phyloP scores from a whole-genome alignment of 2,329 filamentous ascomycete species.

The Pseudohalonectria lignicola region DNA sequence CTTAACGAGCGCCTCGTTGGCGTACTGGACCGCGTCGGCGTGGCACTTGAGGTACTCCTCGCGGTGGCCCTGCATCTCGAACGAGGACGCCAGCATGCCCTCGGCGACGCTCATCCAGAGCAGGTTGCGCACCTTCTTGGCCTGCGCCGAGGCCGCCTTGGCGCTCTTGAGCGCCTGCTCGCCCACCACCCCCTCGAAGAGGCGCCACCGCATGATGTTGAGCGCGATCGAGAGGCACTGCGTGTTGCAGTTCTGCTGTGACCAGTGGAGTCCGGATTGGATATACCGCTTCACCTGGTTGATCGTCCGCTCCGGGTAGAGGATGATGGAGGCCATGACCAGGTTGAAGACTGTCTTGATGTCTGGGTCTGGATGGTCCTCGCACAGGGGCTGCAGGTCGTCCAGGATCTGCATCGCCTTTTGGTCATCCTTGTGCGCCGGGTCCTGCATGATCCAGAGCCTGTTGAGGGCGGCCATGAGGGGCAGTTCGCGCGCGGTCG shows the following conservation, averaged over 20 bases:
- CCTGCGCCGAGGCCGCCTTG: conserved; percentile 56
- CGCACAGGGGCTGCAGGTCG: conserved; percentile 56
- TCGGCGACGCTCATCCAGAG: conserved; percentile 75
- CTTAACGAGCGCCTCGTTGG: conserved; percentile 21
- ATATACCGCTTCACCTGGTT: conserved; percentile 72
- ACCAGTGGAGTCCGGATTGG: conserved; percentile 58
- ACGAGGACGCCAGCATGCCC: conserved; percentile 65
- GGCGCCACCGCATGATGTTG: conserved; percentile 71
- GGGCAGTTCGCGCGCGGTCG: conserved; percentile 41
- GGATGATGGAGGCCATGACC: conserved; percentile 56
- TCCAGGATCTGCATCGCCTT: conserved; percentile 51
- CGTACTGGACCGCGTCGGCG: conserved; percentile 15
- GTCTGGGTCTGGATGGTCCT: conserved; percentile 59
- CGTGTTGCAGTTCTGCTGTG: conserved; percentile 59
- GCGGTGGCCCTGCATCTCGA: conserved; percentile 53
- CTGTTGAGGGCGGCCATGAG: conserved; percentile 58
- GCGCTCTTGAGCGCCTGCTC: conserved; percentile 71
- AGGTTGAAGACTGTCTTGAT: conserved; percentile 71
- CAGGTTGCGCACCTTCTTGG: conserved; percentile 57
- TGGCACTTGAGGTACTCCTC: neutral
- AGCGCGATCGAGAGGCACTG: conserved; percentile 76
- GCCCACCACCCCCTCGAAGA: conserved; percentile 75
- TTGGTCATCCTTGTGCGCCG: conserved; percentile 42
- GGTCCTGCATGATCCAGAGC: conserved; percentile 61
- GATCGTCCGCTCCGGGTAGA: conserved; percentile 52